Percentiles rank a stretch among this genome's conserved stretches.
Evolutionary conservation across 257 asterid species (phyloP).

Genomic region (Solanum ossicruentum): DNA sequence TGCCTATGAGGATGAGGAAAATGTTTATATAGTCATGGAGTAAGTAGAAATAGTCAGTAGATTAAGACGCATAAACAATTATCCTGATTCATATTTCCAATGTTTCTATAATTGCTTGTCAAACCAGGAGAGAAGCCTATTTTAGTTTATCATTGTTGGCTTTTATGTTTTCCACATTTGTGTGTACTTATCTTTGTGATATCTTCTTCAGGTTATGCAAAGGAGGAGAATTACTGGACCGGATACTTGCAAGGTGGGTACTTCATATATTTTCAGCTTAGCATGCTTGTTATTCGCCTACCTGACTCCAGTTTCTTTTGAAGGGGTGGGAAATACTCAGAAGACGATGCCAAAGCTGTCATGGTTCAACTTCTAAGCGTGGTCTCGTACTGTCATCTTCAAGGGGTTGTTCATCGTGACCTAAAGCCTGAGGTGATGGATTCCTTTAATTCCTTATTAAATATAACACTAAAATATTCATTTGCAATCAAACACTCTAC

Average conservation of each 20-base stretch:
- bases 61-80: too few species aligned
- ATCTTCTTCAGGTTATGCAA: constrained; percentile 49
- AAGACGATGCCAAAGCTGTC: constrained; percentile 54
- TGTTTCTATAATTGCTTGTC: neutral
- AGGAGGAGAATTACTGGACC: constrained; percentile 79
- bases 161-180: neutral
- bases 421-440: constrained; percentile 52
- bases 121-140: neutral
- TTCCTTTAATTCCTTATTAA: neutral
- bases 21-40: constrained; percentile 58
- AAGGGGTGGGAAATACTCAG: constrained; percentile 68
- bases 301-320: neutral
- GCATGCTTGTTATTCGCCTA: neutral
- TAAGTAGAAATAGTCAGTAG: constrained; percentile 15
- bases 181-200: neutral
- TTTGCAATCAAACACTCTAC: neutral
- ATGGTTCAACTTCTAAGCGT: constrained; percentile 54
- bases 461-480: neutral
- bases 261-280: neutral
- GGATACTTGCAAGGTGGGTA: constrained; percentile 57
- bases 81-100: too few species aligned
- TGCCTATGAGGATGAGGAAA: constrained; percentile 58
- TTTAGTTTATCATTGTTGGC: neutral
- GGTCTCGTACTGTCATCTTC: constrained; percentile 77
- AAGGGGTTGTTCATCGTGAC: constrained; percentile 78